Evolutionary conservation across 2,329 filamentous ascomycete genomes (phyloP).

Genomic region (Pseudogymnoascus sp.): DNA sequence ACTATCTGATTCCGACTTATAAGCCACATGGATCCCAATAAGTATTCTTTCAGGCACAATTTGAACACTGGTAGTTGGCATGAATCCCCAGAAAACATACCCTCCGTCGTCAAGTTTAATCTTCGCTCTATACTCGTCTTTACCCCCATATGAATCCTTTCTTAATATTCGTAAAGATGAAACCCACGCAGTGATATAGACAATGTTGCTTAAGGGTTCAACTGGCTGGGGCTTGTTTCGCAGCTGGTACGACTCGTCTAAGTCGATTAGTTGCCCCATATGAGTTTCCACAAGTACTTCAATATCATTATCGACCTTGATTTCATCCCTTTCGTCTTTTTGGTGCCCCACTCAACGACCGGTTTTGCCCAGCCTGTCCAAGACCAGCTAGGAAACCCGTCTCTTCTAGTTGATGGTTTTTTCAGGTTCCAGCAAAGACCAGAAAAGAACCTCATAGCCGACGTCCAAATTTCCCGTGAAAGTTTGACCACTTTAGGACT

Average conservation of each 20-base stretch:
- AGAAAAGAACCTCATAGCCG: background rate
- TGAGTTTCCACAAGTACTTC: background rate
- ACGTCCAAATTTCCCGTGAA: background rate
- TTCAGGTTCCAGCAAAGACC: background rate
- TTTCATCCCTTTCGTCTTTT: background rate
- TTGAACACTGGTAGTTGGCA: background rate
- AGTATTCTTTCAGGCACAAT: background rate
- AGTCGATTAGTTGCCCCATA: background rate
- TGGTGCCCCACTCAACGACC: background rate
- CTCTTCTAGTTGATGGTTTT: background rate
- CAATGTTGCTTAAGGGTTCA: background rate
- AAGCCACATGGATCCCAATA: background rate
- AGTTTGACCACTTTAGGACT: background rate
- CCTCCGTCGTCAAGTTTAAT: background rate
- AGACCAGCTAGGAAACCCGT: conserved; percentile 15
- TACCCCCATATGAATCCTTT: background rate
- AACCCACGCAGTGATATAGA: background rate
- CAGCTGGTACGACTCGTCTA: background rate
- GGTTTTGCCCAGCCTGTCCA: conserved; percentile 13
- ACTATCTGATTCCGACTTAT: background rate
- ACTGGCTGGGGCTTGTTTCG: background rate
- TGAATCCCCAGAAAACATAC: background rate
- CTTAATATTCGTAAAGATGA: background rate
- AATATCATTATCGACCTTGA: background rate
- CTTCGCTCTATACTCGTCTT: background rate